A percentile compares a stretch with the other conserved stretches of the same genome.
phyloP scores from a whole-genome alignment of 129 eudicot species.

The Saposhnikovia divaricata region DNA sequence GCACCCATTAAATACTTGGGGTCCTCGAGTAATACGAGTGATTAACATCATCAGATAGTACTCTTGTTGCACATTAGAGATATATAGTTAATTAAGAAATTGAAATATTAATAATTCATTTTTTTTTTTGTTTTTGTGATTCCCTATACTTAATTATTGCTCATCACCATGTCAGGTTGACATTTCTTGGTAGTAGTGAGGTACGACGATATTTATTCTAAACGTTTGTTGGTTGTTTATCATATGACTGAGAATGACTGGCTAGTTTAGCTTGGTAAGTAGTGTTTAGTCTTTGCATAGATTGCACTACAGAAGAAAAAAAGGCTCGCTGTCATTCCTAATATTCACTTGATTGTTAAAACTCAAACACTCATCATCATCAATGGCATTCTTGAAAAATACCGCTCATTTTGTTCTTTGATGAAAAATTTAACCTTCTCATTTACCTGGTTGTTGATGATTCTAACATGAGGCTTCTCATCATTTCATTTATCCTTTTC shows the following conservation, averaged over 20 bases:
- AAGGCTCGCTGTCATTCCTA: not conserved
- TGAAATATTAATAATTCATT: not conserved
- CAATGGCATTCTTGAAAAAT: not conserved
- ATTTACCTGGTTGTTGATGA: constrained; percentile 14
- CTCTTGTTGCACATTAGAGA: not conserved
- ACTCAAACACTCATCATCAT: not conserved
- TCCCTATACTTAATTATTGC: not conserved
- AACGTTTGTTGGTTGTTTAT: not conserved
- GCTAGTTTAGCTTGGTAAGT: not conserved
- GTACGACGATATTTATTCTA: not conserved
- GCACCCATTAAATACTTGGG: not conserved
- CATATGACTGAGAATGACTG: not conserved
- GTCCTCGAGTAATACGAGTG: not conserved
- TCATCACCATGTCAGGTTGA: not conserved
- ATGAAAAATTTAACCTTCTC: constrained; percentile 6
- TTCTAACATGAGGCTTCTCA: constrained; percentile 15
- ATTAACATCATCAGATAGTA: not conserved
- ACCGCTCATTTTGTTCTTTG: not conserved
- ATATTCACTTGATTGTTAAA: not conserved
- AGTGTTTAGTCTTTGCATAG: not conserved
- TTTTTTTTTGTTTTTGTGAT: not conserved
- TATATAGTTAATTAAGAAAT: not conserved
- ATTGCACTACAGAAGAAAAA: not conserved
- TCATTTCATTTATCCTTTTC: constrained; percentile 25
- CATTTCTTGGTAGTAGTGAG: not conserved